Conservation (phyloP, 1,139 yeast genomes). For the Williopsis jadinii region DNA sequence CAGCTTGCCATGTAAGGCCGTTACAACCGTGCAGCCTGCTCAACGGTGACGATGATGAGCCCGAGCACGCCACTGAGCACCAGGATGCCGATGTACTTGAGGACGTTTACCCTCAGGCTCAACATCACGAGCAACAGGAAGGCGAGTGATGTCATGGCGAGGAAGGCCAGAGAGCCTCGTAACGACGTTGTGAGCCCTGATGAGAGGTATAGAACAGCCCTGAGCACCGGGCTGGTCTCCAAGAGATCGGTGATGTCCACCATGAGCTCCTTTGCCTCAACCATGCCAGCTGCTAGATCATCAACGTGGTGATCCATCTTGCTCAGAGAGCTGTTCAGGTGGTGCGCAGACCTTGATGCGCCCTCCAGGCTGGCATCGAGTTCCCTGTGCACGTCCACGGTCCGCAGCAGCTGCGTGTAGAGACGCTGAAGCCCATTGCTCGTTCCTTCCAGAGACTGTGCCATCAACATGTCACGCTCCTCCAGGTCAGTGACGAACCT, state of each 20-base stretch:
- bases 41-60: too few relatives aligned
- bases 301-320: slow-evolving; percentile 4
- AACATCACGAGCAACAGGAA: slow-evolving; percentile 3
- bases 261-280: slow-evolving; percentile 6
- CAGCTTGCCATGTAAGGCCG: too few relatives aligned
- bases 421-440: neutral
- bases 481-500: slow-evolving; percentile 12
- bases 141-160: neutral
- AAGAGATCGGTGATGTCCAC: slow-evolving; percentile 4
- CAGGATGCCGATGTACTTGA: slow-evolving; percentile 10
- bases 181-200: neutral
- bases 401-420: neutral
- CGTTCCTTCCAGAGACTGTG: slow-evolving; percentile 5
- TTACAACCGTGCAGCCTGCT: too few relatives aligned
- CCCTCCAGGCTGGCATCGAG: slow-evolving; percentile 2
- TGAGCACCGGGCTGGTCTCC: slow-evolving; percentile 6
- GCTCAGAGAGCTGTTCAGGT: slow-evolving; percentile 4
- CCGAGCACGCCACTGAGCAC: slow-evolving; percentile 2
- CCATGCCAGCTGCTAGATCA: slow-evolving; percentile 2
- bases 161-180: slow-evolving; percentile 2
- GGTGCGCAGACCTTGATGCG: slow-evolving; percentile 1
- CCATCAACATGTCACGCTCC: slow-evolving; percentile 7
- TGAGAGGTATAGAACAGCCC: slow-evolving; percentile 5
- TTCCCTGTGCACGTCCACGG: neutral
- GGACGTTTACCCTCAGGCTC: slow-evolving; percentile 7